These are phyloP conservation scores for Penicillium roqueforti DNA, from an alignment of 495 filamentous ascomycete species.

Conservation along the genomic window DNA sequence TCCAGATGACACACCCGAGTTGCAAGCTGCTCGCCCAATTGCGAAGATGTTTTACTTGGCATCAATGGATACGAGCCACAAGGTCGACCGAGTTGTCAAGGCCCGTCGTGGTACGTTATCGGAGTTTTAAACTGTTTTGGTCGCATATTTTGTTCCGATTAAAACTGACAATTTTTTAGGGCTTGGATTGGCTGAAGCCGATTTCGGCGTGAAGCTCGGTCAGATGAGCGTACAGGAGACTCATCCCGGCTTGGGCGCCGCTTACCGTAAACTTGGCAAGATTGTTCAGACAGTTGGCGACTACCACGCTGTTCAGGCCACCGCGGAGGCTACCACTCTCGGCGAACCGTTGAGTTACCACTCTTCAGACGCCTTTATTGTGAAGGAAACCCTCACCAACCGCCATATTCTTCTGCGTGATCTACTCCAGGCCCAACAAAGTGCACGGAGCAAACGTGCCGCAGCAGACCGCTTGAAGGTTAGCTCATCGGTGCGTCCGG, in stretches of 20 bases:
- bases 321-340: conserved; percentile 90
- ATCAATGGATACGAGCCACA: conserved; percentile 92
- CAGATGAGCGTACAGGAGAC: conserved; percentile 83
- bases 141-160: neutral
- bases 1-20: conserved; percentile 93
- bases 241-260: conserved; percentile 78
- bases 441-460: conserved; percentile 68
- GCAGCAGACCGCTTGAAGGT: conserved; percentile 87
- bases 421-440: conserved; percentile 79
- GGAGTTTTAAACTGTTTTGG: neutral
- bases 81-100: conserved; percentile 91
- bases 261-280: conserved; percentile 93
- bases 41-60: conserved; percentile 96
- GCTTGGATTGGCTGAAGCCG: conserved; percentile 86
- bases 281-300: conserved; percentile 90
- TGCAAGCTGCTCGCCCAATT: conserved; percentile 80
- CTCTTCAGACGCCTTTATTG: conserved; percentile 92
- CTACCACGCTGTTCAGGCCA: conserved; percentile 95
- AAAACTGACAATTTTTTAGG: conserved; percentile 47
- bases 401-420: conserved; percentile 97
- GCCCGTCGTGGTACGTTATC: conserved; percentile 70
- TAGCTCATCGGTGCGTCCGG: conserved; percentile 73
- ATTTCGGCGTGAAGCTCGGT: conserved; percentile 85
- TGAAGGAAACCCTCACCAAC: conserved; percentile 98
- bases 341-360: conserved; percentile 94